Conservation (phyloP, 2,329 filamentous ascomycete species). For the Stagonosporopsis chrysanthemi region DNA sequence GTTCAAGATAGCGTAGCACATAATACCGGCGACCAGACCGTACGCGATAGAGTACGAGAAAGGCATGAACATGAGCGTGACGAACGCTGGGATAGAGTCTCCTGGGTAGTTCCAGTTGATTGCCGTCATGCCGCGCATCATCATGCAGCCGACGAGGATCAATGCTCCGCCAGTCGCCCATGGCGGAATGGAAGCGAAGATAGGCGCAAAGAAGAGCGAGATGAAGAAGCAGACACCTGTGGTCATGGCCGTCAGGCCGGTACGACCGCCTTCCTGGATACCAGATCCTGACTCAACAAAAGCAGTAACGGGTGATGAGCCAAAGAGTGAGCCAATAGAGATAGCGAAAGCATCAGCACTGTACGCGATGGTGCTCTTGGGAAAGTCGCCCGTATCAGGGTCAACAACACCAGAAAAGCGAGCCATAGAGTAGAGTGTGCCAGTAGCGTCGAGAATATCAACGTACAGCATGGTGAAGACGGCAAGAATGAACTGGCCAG, state of each 20-base stretch:
- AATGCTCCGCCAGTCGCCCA: constrained; percentile 92
- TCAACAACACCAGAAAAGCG: constrained; percentile 82
- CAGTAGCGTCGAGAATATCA: constrained; percentile 83
- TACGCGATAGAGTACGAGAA: constrained; percentile 91
- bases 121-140: constrained; percentile 77
- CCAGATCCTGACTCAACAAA: constrained; percentile 89
- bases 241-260: constrained; percentile 78
- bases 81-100: constrained; percentile 82
- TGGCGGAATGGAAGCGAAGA: constrained; percentile 86
- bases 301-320: constrained; percentile 81
- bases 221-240: constrained; percentile 81
- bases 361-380: constrained; percentile 84
- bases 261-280: constrained; percentile 85
- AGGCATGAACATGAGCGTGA: constrained; percentile 85
- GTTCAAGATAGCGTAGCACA: constrained; percentile 79
- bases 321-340: constrained; percentile 79
- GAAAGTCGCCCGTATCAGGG: constrained; percentile 83
- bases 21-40: constrained; percentile 81
- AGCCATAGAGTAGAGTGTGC: constrained; percentile 89
- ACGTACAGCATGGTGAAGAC: constrained; percentile 91
- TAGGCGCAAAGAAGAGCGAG: constrained; percentile 86
- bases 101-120: constrained; percentile 88
- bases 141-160: constrained; percentile 83
- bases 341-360: constrained; percentile 82
- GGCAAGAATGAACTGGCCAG: constrained; percentile 79